A percentile compares a stretch with the other conserved stretches of the same genome.
Evolutionary conservation across 164 flowering plant species (phyloP).

Genomic region (Chimonanthus salicifolius): DNA sequence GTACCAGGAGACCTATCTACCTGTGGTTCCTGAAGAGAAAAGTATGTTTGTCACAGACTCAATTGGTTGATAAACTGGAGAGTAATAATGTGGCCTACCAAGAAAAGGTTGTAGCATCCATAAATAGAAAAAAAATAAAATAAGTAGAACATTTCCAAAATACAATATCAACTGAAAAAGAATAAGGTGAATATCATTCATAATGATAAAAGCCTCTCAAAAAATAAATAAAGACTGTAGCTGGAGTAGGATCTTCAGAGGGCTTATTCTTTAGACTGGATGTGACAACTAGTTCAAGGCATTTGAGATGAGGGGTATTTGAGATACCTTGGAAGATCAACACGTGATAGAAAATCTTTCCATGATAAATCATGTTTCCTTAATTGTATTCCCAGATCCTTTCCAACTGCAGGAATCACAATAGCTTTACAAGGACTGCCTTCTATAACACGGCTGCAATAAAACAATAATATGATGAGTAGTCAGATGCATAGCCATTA

Average conservation of each 20-base stretch:
- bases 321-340: constrained; percentile 48
- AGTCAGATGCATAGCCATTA: not conserved
- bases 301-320: not conserved
- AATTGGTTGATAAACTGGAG: constrained; percentile 56
- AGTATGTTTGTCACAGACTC: constrained; percentile 66
- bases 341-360: constrained; percentile 58
- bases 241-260: not conserved
- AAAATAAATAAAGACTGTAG: not conserved
- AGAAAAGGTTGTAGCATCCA: not conserved
- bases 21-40: constrained; percentile 97
- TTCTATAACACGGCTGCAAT: constrained; percentile 73
- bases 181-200: not conserved
- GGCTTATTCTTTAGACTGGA: not conserved
- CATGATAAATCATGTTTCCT: constrained; percentile 75
- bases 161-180: not conserved
- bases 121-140: not conserved
- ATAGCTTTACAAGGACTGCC: constrained; percentile 58
- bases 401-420: constrained; percentile 70
- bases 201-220: not conserved
- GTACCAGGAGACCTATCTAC: constrained; percentile 25
- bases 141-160: not conserved
- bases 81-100: constrained; percentile 47
- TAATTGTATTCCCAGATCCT: constrained; percentile 42
- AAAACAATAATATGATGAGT: constrained; percentile 3
- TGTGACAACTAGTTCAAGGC: not conserved